Base-by-base conservation (phyloP, 1,139 yeast species). In the Yamadazyma oceani region DNA sequence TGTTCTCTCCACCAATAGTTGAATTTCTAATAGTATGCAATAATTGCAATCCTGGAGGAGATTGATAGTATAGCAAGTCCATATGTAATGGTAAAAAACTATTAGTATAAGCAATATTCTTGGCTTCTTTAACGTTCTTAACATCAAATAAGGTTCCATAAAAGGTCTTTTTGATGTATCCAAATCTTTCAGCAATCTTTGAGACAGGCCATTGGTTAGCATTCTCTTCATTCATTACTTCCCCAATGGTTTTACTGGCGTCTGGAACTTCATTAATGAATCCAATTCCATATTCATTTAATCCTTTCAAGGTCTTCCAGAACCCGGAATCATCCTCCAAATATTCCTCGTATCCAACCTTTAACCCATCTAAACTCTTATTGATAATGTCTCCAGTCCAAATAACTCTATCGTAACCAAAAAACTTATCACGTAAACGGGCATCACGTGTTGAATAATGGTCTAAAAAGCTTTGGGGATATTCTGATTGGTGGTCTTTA, bases 1-100 rank as follows among this genome's bases (percentile, higher is more conserved):
- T 61, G 36, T 80, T 82, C 37, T 83, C 89, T 3, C 90, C 90
- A 2, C 92, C 94, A 2, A 50, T 44, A 4, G 85, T 75, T 5
- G 76, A 68, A 56, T 85, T 85, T 36, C 77, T 69, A 34, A 85
- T 74, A 37, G 79, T 73, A 50, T 85, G 94, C 32, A 86, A 66
- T 26, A 85, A 58, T 54, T 86, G 94, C 27, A 85, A 65, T 0
- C 95, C 95, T 0, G 95, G 95, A 2, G 94, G 94, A 8, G 89
- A 80, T 56, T 86, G 92, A 54, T 85, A 81, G 60, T 85, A 86
- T 36, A 82, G 69, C 29, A 86, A 67, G 50, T 86, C 95, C 87
- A 84, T 85, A 52, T 86, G 95, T 40, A 86, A 66, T 3, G 92
- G 92, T 37, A 86, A 67, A 46, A 78, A 79, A 2, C 73, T 73